Percentiles rank a stretch among this genome's conserved stretches.
Evolutionary conservation across 495 filamentous ascomycete genomes (phyloP).

Genomic region (Podospora pseudoanserina): DNA sequence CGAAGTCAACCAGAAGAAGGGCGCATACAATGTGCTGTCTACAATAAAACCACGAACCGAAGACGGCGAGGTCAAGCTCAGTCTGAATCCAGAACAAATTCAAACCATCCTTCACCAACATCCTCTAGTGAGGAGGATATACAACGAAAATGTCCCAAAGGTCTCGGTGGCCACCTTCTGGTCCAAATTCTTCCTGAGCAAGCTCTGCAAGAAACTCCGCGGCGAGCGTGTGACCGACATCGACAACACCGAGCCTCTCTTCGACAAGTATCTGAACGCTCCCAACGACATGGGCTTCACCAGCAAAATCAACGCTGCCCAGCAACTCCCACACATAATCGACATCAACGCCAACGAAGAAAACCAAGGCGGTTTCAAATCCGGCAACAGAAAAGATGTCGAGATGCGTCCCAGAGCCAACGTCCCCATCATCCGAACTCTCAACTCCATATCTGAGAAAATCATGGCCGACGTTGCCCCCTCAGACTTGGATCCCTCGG

Average conservation of each 20-base stretch:
- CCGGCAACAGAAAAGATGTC: constrained; percentile 79
- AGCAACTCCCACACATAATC: constrained; percentile 79
- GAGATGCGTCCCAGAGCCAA: constrained; percentile 72
- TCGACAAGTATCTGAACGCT: constrained; percentile 78
- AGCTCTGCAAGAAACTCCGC: constrained; percentile 84
- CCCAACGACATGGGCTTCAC: constrained; percentile 56
- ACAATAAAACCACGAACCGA: constrained; percentile 79
- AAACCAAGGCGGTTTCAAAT: constrained; percentile 62
- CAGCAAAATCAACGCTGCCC: constrained; percentile 46
- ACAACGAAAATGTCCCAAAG: constrained; percentile 89
- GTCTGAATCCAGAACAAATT: constrained; percentile 87
- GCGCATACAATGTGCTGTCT: constrained; percentile 88
- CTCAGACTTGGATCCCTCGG: constrained; percentile 57
- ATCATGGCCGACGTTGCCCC: constrained; percentile 82
- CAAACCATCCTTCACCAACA: constrained; percentile 90
- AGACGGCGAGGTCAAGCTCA: constrained; percentile 72
- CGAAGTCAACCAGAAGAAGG: constrained; percentile 76
- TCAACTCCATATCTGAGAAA: constrained; percentile 86
- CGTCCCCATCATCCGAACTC: constrained; percentile 65
- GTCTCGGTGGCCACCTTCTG: constrained; percentile 79
- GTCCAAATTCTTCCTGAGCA: constrained; percentile 85
- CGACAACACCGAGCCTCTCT: constrained; percentile 66
- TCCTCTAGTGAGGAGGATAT: constrained; percentile 83
- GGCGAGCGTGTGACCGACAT: constrained; percentile 76
- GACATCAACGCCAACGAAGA: constrained; percentile 92